A percentile compares a stretch with the other conserved stretches of the same genome.
Evolutionary conservation across 495 filamentous ascomycete genomes (phyloP).

Genomic region (Talaromyces liani): DNA sequence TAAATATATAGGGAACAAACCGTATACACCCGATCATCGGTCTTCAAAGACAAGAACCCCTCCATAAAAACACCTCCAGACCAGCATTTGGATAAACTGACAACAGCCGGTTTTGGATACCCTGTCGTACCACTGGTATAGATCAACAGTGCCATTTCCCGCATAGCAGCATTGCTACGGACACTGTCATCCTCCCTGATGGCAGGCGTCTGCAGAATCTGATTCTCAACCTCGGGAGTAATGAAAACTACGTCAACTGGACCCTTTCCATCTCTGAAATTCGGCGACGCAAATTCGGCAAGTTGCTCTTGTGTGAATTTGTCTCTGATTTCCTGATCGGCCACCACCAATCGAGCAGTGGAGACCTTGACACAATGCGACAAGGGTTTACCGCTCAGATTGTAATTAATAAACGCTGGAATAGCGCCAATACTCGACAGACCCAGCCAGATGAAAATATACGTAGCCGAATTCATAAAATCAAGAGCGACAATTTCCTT

Average conservation of each 20-base stretch:
- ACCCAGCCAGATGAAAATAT: slow-evolving; percentile 76
- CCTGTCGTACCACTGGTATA: slow-evolving; percentile 89
- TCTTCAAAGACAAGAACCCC: slow-evolving; percentile 46
- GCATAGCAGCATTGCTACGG: slow-evolving; percentile 40
- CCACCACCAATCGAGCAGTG: slow-evolving; percentile 60
- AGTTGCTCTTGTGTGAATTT: slow-evolving; percentile 41
- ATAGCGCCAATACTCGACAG: slow-evolving; percentile 83
- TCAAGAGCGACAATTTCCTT: slow-evolving; percentile 84
- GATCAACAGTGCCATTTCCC: slow-evolving; percentile 66
- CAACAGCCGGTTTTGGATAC: slow-evolving; percentile 81
- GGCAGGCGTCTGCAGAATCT: slow-evolving; percentile 48
- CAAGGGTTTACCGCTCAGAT: slow-evolving; percentile 67
- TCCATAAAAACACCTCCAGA: slow-evolving; percentile 45
- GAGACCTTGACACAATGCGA: slow-evolving; percentile 72
- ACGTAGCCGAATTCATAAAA: slow-evolving; percentile 77
- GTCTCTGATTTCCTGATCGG: slow-evolving; percentile 62
- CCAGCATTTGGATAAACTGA: slow-evolving; percentile 66
- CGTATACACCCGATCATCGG: slow-evolving; percentile 73
- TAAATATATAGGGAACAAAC: slow-evolving; percentile 30
- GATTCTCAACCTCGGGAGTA: slow-evolving; percentile 53
- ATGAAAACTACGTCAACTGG: slow-evolving; percentile 55
- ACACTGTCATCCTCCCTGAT: slow-evolving; percentile 56
- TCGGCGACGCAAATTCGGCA: slow-evolving; percentile 30
- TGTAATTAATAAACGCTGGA: slow-evolving; percentile 96
- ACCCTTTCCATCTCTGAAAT: slow-evolving; percentile 40